phyloP scores from a whole-genome alignment of 768 basidiomycete species.

The Auricularia auricula-judae region DNA sequence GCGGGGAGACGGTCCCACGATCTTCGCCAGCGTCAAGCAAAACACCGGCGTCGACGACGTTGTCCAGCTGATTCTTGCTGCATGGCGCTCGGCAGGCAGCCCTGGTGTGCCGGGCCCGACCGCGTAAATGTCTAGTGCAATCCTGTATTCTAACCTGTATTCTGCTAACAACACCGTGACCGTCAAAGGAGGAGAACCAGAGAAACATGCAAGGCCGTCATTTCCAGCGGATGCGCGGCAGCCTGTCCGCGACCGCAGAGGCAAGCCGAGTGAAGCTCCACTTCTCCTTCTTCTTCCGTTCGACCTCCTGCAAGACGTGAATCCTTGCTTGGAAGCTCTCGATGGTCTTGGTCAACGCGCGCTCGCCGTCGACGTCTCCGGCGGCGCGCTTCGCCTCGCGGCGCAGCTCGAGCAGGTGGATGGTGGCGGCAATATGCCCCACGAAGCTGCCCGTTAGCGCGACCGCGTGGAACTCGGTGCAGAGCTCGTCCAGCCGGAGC shows the following conservation, averaged over 20 bases:
- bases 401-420: background rate
- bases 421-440: background rate
- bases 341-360: background rate
- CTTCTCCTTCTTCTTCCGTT: background rate
- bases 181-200: too few relatives aligned
- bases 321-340: background rate
- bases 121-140: background rate
- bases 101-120: conserved; percentile 42
- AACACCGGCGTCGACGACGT: conserved; percentile 73
- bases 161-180: too few relatives aligned
- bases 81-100: conserved; percentile 78
- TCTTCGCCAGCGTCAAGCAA: conserved; percentile 80
- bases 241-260: background rate
- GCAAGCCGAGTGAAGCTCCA: background rate
- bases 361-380: background rate
- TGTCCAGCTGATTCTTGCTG: conserved; percentile 67
- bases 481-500: background rate
- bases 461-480: background rate
- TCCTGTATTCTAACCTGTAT: too few relatives aligned
- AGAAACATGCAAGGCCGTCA: background rate
- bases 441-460: background rate
- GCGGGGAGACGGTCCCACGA: conserved; percentile 88
- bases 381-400: background rate
- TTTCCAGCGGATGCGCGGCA: background rate
- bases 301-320: background rate